A percentile compares a stretch with the other conserved stretches of the same genome.
Evolutionary conservation across 225 moss, liverwort and hornwort species (phyloP).

Genomic region (Sphagnum contortum): DNA sequence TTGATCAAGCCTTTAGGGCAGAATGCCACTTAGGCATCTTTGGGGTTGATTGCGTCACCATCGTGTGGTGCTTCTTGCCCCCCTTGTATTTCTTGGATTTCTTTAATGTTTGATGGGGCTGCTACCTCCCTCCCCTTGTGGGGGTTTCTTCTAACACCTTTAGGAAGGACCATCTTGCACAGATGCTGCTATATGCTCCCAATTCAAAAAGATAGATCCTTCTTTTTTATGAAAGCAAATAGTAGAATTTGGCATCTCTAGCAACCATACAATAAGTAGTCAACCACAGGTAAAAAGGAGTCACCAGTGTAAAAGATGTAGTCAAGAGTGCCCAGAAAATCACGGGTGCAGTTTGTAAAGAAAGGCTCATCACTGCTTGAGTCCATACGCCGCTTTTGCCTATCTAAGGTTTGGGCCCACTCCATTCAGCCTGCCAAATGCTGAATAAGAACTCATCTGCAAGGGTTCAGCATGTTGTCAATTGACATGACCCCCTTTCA

Average conservation of each 20-base stretch:
- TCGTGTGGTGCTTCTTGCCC: too few relatives aligned
- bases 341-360: slow-evolving; percentile 92
- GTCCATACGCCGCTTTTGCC: slow-evolving; percentile 85
- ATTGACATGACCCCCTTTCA: too few relatives aligned
- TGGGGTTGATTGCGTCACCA: too few relatives aligned
- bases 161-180: too few relatives aligned
- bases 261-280: neutral
- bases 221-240: neutral
- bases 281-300: slow-evolving; percentile 3
- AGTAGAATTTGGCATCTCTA: neutral
- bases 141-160: too few relatives aligned
- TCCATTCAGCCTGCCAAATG: slow-evolving; percentile 76
- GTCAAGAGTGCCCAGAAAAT: slow-evolving; percentile 94
- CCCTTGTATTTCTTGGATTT: too few relatives aligned
- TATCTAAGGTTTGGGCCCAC: slow-evolving; percentile 40
- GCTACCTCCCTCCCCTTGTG: too few relatives aligned
- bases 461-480: neutral
- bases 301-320: slow-evolving; percentile 96
- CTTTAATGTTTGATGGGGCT: too few relatives aligned
- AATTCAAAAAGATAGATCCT: neutral
- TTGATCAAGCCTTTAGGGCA: too few relatives aligned
- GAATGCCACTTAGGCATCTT: too few relatives aligned
- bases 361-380: slow-evolving; percentile 69
- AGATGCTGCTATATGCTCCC: neutral
- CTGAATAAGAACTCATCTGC: slow-evolving; percentile 85